Evolutionary conservation across 176 grass and related monocot genomes (phyloP).

Genomic region (Oryza officinalis): DNA sequence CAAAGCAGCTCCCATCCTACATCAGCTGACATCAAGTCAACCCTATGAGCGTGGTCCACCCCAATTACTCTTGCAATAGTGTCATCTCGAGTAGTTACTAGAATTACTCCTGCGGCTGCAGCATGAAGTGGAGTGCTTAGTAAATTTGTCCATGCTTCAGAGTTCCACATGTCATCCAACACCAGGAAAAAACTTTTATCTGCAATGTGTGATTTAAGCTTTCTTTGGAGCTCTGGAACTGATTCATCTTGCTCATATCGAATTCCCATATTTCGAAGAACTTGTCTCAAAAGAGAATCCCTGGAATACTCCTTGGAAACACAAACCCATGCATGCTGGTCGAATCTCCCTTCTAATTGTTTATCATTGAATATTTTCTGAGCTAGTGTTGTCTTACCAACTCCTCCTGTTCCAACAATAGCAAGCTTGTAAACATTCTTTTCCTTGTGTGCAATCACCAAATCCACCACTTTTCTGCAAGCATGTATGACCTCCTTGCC

Average conservation of each 20-base stretch:
- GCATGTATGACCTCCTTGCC: neutral
- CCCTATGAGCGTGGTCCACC: conserved; percentile 20
- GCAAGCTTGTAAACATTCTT: neutral
- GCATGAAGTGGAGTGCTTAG: conserved; percentile 28
- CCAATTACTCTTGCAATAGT: conserved; percentile 25
- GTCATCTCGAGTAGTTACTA: conserved; percentile 41
- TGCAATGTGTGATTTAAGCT: neutral
- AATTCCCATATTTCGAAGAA: neutral
- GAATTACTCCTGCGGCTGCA: conserved; percentile 10
- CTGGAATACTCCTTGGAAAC: conserved; percentile 17
- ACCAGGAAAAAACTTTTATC: conserved; percentile 36
- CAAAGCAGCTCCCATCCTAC: conserved; percentile 40
- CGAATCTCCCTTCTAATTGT: neutral
- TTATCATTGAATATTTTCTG: conserved; percentile 31
- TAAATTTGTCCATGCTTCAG: conserved; percentile 20
- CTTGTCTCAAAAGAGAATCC: neutral
- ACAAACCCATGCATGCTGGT: conserved; percentile 28
- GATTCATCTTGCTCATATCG: conserved; percentile 7
- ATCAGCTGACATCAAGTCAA: conserved; percentile 30
- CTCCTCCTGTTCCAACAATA: conserved; percentile 23
- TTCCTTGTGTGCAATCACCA: neutral
- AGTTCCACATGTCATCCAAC: conserved; percentile 51
- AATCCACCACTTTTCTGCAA: neutral
- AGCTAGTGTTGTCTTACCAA: conserved; percentile 49
- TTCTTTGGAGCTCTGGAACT: neutral